Conservation (phyloP, 345 rosid genomes). For the Gynandropsis gynandra region DNA sequence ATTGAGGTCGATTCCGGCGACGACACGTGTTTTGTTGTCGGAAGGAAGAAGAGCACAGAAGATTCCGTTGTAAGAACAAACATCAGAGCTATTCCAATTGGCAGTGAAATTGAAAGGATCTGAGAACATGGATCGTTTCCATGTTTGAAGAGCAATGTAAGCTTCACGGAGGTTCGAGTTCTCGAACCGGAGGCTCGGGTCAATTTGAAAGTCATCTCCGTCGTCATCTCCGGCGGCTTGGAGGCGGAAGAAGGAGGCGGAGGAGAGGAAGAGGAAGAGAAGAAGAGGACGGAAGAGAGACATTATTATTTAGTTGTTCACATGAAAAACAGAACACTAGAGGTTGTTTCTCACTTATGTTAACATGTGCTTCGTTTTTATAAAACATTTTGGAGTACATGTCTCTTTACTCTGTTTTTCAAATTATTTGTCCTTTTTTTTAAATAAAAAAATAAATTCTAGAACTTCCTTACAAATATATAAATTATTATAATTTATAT, state of each 20-base stretch:
- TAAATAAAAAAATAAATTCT: no score
- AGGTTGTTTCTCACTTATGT: no score
- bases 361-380: no score
- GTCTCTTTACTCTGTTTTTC: no score
- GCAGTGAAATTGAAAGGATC: constrained; percentile 69
- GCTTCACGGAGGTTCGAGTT: constrained; percentile 55
- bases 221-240: constrained; percentile 10
- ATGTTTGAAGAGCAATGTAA: constrained; percentile 63
- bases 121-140: constrained; percentile 59
- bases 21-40: constrained; percentile 33
- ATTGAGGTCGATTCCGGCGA: constrained; percentile 64
- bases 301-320: constrained; percentile 10
- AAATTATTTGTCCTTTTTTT: no score
- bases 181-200: constrained; percentile 42
- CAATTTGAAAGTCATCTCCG: constrained; percentile 22
- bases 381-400: no score
- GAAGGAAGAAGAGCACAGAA: constrained; percentile 44
- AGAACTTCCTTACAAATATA: no score
- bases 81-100: constrained; percentile 51
- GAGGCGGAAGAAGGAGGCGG: constrained; percentile 14
- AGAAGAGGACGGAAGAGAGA: constrained; percentile 9
- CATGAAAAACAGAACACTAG: no score
- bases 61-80: constrained; percentile 58
- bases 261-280: constrained; percentile 19
- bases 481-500: no score